Percentiles rank a stretch among this genome's conserved stretches.
phyloP scores from a whole-genome alignment of 2,329 filamentous ascomycete species.

The Ciborinia camelliae region DNA sequence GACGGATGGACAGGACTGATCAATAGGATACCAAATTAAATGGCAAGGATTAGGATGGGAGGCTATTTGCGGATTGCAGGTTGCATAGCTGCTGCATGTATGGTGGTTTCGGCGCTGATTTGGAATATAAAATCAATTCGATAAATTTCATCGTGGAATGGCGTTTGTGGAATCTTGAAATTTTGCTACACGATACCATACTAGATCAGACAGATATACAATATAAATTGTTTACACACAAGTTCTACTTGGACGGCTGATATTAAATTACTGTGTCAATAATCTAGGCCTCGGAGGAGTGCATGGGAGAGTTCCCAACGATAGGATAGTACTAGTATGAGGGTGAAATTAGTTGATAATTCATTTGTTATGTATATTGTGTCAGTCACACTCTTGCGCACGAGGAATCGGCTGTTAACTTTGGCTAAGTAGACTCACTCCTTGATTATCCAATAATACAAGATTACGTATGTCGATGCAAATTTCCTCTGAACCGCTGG shows the following conservation, averaged over 20 bases:
- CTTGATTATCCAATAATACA: too few species aligned
- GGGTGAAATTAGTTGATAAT: too few species aligned
- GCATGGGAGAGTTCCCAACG: too few species aligned
- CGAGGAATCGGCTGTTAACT: too few species aligned
- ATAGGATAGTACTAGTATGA: too few species aligned
- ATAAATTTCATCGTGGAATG: not conserved
- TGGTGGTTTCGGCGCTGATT: not conserved
- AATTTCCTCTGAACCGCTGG: too few species aligned
- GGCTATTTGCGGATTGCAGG: not conserved
- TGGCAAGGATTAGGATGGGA: not conserved
- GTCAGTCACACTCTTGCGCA: too few species aligned
- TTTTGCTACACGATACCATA: not conserved
- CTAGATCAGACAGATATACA: not conserved
- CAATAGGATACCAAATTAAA: not conserved
- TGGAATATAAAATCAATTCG: not conserved
- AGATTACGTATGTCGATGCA: too few species aligned
- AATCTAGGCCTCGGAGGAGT: too few species aligned
- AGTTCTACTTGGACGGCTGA: not conserved
- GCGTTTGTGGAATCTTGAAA: not conserved
- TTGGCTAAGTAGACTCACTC: too few species aligned
- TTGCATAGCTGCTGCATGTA: not conserved
- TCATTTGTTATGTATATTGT: too few species aligned
- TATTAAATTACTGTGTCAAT: not conserved
- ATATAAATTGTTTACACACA: not conserved
- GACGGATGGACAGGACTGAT: not conserved